Conservation (phyloP, 2,329 filamentous ascomycete species). For the Fusarium lyarnte region DNA sequence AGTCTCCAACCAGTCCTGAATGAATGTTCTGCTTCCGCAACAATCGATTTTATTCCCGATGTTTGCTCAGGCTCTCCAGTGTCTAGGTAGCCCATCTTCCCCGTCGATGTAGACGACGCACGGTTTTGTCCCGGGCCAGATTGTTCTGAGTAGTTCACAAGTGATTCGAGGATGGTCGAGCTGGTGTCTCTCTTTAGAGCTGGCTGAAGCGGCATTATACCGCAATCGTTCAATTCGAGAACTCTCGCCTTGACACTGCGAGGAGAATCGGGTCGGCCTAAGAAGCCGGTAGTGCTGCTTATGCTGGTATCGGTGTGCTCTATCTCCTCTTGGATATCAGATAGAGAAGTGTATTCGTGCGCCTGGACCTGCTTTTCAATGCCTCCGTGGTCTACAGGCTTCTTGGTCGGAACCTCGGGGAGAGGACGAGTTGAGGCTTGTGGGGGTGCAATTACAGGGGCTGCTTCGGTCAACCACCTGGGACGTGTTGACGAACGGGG, state of each 20-base stretch:
- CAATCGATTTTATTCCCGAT: background rate
- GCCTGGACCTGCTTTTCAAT: constrained; percentile 9
- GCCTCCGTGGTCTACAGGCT: background rate
- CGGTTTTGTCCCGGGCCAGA: background rate
- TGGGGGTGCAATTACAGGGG: background rate
- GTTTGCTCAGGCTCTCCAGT: background rate
- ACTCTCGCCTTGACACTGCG: background rate
- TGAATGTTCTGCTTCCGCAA: constrained; percentile 2
- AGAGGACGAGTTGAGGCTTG: constrained; percentile 25
- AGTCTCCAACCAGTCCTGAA: constrained; percentile 23
- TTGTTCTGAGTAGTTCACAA: background rate
- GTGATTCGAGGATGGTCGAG: background rate
- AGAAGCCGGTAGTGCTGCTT: constrained; percentile 10
- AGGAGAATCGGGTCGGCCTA: constrained; percentile 11
- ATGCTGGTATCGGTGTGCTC: constrained; percentile 23
- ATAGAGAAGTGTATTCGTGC: constrained; percentile 23
- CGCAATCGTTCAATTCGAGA: background rate
- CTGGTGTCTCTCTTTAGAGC: background rate
- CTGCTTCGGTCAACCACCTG: background rate
- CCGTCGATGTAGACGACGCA: background rate
- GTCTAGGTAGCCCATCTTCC: background rate
- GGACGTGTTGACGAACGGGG: background rate
- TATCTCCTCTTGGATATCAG: constrained; percentile 37
- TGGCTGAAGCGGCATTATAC: background rate
- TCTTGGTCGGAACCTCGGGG: constrained; percentile 32